Base-by-base conservation (phyloP, 768 basidiomycete genomes). In the Aureoboletus auriporus region DNA sequence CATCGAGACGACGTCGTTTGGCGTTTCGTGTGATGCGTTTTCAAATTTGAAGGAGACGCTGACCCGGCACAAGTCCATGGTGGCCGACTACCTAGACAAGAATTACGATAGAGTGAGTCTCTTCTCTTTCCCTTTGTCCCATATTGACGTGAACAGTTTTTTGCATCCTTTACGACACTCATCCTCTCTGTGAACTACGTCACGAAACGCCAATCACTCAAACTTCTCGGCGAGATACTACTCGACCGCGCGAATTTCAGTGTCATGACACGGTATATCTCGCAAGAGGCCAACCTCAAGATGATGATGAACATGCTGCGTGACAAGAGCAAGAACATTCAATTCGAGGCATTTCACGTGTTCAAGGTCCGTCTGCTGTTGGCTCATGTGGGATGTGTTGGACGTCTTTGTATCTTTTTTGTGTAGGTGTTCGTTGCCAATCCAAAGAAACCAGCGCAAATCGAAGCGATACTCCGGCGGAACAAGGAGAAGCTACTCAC, bases 221-320 rank as follows among this genome's bases (percentile, higher is more conserved):
- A 99, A 70, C 82, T 98, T 6, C 82, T 99, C 2, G 96, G 96
- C 53, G 96, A 99, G 70, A 98, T 98, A 69, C 75, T 98, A 7
- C 83, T 99, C 39, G 96, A 99, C 70, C 84, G 96, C 27, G 93
- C 93, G 40, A 99, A 99, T 69, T 99, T 97, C 75, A 92, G 79
- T 57, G 91, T 98, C 62, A 99, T 99, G 96, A 98, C 96, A 0
- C 81, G 86, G 7, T 99, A 98, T 66, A 99, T 99, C 59, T 82
- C 91, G 8, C 86, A 85, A 61, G 96, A 97, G 64, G 86, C 84
- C 27, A 99, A 98, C 66, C 77, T 99, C 54, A 97, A 98, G 84
- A 91, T 95, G 86, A 96, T 99, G 92, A 99, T 99, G 96, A 98
- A 98, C 69, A 78, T 98, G 47, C 75, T 99, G 47, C 80, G 94